Base-by-base conservation (phyloP, 495 filamentous ascomycete species). In the Corynascus novoguineensis region DNA sequence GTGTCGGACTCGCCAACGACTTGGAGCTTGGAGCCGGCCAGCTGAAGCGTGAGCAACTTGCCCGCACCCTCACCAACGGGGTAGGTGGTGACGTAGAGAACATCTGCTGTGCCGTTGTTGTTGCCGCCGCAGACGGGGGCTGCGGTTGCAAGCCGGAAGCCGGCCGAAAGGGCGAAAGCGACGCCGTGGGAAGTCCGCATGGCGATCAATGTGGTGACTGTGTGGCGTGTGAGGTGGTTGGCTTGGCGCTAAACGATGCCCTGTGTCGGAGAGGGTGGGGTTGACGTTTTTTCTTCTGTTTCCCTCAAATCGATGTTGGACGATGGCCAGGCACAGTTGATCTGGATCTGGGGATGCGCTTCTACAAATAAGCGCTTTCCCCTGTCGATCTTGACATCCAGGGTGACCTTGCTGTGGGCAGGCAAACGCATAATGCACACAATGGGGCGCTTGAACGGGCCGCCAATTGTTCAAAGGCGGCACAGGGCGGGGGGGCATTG, bases 11-110 rank as follows among this genome's bases (percentile, higher is more conserved):
- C 66, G 50, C 73, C 71, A 41, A 76, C 57, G 38, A 57, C 57
- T 25, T 62, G 55, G 32, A 77, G 67, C 40, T 55, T 58, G 29
- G 65, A 50, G 38, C 57, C 56, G 49, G 59, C 64, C 48, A 85
- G 74, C 40, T 72, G 59, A 32, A 87, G 72, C 8, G 78, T 74
- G 51, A 80, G 81, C 61, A 87, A 68, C 17, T 46, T 38, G 44
- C 59, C 59, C 8, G n/a, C 4, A 3, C 15, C 47, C 0, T 38
- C 32, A 3, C 25, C 53, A 11, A 15, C 7, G 17, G 59, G 59
- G 44, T 57, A 61, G 19, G 49, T 45, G 1, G 59, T 37, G 21
- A 61, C 59, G 15, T 27, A 57, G 12, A 61, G 59, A 5, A 41
- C 29, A 19, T 27, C n/a, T 14, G 55, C 41, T 32, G 34, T 12